These are phyloP conservation scores for Podila epicladia DNA, from an alignment of 192 early-diverging fungal genomes.

Conservation along the genomic window DNA sequence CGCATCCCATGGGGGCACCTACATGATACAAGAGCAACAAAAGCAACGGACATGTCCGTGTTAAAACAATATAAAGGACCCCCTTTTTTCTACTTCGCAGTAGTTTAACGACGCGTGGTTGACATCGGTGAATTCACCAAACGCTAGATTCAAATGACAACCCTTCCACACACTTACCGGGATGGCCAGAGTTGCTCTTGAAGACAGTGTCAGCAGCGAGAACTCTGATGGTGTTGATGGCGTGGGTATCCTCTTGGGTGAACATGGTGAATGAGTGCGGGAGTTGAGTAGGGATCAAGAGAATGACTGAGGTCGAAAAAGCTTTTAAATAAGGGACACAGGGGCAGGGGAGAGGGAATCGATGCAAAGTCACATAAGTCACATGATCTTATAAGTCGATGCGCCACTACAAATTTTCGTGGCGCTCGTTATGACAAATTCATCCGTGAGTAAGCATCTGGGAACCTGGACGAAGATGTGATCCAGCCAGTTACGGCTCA, in stretches of 20 bases:
- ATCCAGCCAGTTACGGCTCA: too few species aligned
- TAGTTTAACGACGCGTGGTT: not conserved
- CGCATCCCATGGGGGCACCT: slow-evolving; percentile 98
- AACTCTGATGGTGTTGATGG: slow-evolving; percentile 91
- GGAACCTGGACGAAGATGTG: too few species aligned
- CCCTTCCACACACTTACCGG: slow-evolving; percentile 60
- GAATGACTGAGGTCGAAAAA: not conserved
- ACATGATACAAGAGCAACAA: not conserved
- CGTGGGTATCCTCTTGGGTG: slow-evolving; percentile 43
- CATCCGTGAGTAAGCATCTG: too few species aligned
- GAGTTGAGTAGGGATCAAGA: not conserved
- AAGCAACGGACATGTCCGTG: too few species aligned
- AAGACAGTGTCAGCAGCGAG: slow-evolving; percentile 92
- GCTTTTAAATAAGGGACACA: not conserved
- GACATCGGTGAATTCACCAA: not conserved
- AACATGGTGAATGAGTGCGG: slow-evolving; percentile 11
- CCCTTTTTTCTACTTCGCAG: too few species aligned
- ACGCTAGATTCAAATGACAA: not conserved
- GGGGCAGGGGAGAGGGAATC: not conserved
- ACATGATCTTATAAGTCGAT: too few species aligned
- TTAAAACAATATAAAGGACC: too few species aligned
- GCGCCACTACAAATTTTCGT: too few species aligned
- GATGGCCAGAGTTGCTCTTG: slow-evolving; percentile 94
- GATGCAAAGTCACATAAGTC: not conserved
- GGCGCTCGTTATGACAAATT: too few species aligned